phyloP scores from a whole-genome alignment of 2,329 filamentous ascomycete species.

The Shiraia sp. region DNA sequence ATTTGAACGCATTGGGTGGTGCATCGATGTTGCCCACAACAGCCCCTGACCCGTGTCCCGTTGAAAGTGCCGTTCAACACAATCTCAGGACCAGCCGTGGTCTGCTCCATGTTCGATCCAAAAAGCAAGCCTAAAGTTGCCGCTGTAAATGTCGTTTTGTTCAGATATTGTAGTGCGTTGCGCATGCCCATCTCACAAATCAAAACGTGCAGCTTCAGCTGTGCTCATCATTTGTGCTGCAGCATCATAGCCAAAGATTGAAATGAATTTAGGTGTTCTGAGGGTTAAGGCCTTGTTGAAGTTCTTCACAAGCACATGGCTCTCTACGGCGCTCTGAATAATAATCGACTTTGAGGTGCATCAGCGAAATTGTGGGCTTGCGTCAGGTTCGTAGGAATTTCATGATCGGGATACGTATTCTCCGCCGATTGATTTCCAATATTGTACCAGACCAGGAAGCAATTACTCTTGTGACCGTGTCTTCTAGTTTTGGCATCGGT shows the following conservation, averaged over 20 bases:
- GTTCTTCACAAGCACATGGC: constrained; percentile 69
- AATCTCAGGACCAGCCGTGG: not conserved
- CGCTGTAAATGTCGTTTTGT: not conserved
- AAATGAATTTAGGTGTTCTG: constrained; percentile 54
- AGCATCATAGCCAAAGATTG: constrained; percentile 66
- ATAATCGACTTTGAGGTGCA: constrained; percentile 55
- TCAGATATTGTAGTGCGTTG: constrained; percentile 1
- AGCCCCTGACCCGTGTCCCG: constrained; percentile 3
- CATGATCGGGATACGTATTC: not conserved
- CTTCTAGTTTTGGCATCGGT: constrained; percentile 58
- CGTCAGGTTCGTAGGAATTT: constrained; percentile 1
- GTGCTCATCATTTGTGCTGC: not conserved
- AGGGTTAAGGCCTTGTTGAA: constrained; percentile 59
- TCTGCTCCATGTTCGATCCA: constrained; percentile 1
- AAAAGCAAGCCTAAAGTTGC: not conserved
- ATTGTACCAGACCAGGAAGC: too few relatives aligned
- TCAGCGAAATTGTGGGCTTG: constrained; percentile 59
- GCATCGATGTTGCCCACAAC: not conserved
- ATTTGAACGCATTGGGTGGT: constrained; percentile 42
- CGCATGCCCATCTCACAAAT: constrained; percentile 1
- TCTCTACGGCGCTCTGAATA: constrained; percentile 63
- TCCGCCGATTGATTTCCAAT: constrained; percentile 48
- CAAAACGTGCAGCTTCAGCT: not conserved
- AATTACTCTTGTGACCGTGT: constrained; percentile 62
- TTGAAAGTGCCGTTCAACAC: not conserved